phyloP scores from a whole-genome alignment of 768 basidiomycete genomes.

The Lactarius hengduanensis region DNA sequence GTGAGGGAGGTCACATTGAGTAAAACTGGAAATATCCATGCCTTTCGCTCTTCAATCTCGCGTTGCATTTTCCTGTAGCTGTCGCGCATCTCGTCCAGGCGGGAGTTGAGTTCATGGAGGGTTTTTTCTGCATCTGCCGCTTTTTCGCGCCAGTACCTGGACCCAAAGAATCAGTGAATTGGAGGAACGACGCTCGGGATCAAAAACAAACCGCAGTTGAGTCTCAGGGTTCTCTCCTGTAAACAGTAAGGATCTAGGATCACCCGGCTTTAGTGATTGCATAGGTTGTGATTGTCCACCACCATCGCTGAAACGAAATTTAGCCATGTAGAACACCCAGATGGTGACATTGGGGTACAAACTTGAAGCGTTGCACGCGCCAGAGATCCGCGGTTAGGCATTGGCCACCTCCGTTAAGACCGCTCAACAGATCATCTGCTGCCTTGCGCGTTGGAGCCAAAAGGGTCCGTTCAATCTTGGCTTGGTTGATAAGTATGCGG shows the following conservation, averaged over 20 bases:
- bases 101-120: conserved; percentile 34
- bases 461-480: conserved; percentile 67
- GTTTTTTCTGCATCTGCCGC: conserved; percentile 42
- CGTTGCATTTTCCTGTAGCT: conserved; percentile 35
- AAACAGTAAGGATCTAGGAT: conserved; percentile 33
- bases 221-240: conserved; percentile 20
- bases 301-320: conserved; percentile 51
- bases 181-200: neutral
- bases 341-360: conserved; percentile 32
- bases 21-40: neutral
- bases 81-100: conserved; percentile 33
- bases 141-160: conserved; percentile 48
- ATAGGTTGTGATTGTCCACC: conserved; percentile 56
- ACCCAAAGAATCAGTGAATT: neutral
- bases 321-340: neutral
- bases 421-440: conserved; percentile 53
- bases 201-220: conserved; percentile 24
- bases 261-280: conserved; percentile 32
- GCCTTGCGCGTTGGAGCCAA: conserved; percentile 62
- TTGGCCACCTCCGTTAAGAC: conserved; percentile 47
- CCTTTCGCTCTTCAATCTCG: conserved; percentile 28
- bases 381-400: conserved; percentile 67
- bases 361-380: conserved; percentile 64
- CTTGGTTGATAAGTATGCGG: conserved; percentile 77
- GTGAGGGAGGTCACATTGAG: neutral